Base-by-base conservation (phyloP, 2,329 filamentous ascomycete genomes). In the Sordariomycetes sp. region DNA sequence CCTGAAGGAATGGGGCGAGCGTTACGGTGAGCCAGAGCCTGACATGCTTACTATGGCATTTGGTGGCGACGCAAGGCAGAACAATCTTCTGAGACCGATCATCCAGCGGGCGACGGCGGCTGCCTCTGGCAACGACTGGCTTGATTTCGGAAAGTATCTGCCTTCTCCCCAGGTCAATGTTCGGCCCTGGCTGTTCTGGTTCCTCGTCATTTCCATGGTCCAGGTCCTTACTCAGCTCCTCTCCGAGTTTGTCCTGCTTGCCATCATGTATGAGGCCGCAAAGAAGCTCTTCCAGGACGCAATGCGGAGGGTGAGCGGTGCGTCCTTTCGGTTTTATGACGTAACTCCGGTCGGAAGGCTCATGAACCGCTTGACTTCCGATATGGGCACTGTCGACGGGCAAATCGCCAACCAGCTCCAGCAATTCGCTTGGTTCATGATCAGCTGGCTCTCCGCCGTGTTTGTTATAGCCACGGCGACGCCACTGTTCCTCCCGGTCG, bases 321-420 rank as follows among this genome's bases (percentile, higher is more conserved):
- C 90, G 0, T 91, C 86, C 0, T 95, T 96, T 71, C 83, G 90
- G 1, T 96, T 91, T 69, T 94, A 95, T 71, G 91, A 96, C 66
- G 83, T 89, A 3, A 96, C 91, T 0, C 91, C 91, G 0, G 85
- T 95, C 0, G 91, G 91, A 0, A 82, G 91, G 53, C 74, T 96
- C 60, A 96, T 96, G 88, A 96, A 96, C 67, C 82, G 91, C 8
- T 77, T 96, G 60, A 95, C 90, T 0, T 89, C 89, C 1, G 90
- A 96, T 64, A 94, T 96, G 70, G 88, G 87, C 32, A 91, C 89
- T 54, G 80, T 96, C 0, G 91, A 96, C 65, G 90, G 90, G 1
- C 86, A 87, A n/a, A 87, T 96, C 63, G 86, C 88, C 53, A 72
- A 76, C 10, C 84, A 89, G 13, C 81, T 96, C 54, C 84, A 89